Conservation (phyloP, 2,329 filamentous ascomycete species). For the Alternaria rosae region DNA sequence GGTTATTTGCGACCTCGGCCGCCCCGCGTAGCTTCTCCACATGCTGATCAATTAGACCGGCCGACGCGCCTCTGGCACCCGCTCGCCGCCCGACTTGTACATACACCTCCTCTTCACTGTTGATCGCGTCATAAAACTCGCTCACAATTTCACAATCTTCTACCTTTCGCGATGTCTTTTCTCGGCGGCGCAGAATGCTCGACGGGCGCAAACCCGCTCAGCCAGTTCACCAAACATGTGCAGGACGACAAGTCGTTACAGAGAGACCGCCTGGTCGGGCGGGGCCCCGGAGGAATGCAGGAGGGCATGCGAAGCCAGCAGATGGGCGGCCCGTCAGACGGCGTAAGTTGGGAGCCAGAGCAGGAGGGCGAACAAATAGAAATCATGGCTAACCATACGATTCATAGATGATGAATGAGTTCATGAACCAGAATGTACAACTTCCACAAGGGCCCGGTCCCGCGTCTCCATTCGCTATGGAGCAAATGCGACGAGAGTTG, state of each 20-base stretch:
- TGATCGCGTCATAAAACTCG: constrained; percentile 7
- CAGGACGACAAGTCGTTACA: constrained; percentile 96
- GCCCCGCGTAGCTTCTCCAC: constrained; percentile 22
- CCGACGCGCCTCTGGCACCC: constrained; percentile 10
- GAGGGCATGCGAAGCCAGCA: constrained; percentile 79
- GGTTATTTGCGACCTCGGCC: constrained; percentile 25
- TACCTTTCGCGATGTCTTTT: constrained; percentile 77
- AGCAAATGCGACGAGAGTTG: constrained; percentile 70
- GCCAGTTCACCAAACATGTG: constrained; percentile 96
- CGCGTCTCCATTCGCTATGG: constrained; percentile 69
- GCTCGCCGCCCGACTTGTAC: constrained; percentile 9
- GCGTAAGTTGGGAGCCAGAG: constrained; percentile 34
- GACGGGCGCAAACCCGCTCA: constrained; percentile 92
- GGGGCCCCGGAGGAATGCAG: constrained; percentile 72
- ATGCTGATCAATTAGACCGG: constrained; percentile 32
- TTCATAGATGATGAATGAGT: constrained; percentile 86
- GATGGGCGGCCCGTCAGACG: constrained; percentile 74
- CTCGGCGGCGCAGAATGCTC: constrained; percentile 96
- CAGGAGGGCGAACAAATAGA: neutral
- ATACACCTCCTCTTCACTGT: constrained; percentile 2
- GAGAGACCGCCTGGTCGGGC: constrained; percentile 83
- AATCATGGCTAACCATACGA: constrained; percentile 32
- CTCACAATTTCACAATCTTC: neutral
- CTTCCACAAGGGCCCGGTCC: constrained; percentile 62
- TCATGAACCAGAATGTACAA: constrained; percentile 79